Evolutionary conservation across 192 early-diverging fungal genomes (phyloP), one percentile per base, ranked within the genome.

Genomic region (Coemansia furcata): DNA sequence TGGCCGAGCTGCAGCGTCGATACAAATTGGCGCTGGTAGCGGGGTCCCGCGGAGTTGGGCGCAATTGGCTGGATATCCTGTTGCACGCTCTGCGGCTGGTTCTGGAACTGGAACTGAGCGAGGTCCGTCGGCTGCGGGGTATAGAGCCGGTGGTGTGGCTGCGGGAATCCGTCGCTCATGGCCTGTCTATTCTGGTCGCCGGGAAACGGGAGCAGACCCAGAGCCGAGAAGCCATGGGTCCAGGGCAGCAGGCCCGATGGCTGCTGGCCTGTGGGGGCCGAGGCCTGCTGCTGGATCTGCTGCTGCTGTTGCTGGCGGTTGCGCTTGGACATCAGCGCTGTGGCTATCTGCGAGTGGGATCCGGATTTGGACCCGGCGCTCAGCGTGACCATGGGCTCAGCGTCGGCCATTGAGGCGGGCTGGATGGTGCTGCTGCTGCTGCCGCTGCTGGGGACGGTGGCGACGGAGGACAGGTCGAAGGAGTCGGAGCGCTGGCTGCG

Each of bases 341-440:
- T 60, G 4, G 80, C 80, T 62, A 77, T 74, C 62, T 82, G 79
- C 62, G 79, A 73, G 17, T 82, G 71, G 17, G 63, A n/a, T 4
- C 74, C 71, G 1, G 78, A 60, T 30, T 69, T 76, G 9, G 65
- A 32, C 32, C 61, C 38, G 1, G 57, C 44, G 17, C 58, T 60
- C 29, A 65, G 3, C 9, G 54, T 66, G 15, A 38, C 32, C 47
- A 19, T 23, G 15, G 54, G 14, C 0, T 60, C 58, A 0, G 11
- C 52, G 4, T 37, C 19, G 6, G 54, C 7, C 38, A 42, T 33
- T 2, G 65, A 39, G 0, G 52, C 15, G 19, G 15, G 61, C 42
- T 63, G 61, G 6, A 32, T 44, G 21, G 47, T 65, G 10, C 35
- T 49, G 54, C 26, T 40, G 43, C 62, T 39, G 29, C 30, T 59